These are phyloP conservation scores for Diplocarpon mali DNA, from an alignment of 2,329 filamentous ascomycete species.

Conservation along the genomic window DNA sequence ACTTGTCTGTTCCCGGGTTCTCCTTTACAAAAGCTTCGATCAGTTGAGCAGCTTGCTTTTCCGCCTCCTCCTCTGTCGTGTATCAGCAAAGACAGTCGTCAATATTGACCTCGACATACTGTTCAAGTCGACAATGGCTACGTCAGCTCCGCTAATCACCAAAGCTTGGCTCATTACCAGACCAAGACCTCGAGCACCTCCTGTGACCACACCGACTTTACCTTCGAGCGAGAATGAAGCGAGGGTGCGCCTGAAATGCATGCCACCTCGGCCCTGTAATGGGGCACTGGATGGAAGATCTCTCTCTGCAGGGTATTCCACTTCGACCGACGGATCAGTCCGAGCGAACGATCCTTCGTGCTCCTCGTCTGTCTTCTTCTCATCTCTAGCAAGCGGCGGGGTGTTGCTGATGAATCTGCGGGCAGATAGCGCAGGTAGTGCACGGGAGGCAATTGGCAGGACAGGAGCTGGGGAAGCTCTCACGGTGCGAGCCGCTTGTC, in stretches of 20 bases:
- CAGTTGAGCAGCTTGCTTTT: slow-evolving; percentile 62
- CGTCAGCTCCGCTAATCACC: slow-evolving; percentile 75
- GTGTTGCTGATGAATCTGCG: slow-evolving; percentile 19
- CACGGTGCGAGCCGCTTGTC: slow-evolving; percentile 19
- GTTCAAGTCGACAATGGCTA: slow-evolving; percentile 91
- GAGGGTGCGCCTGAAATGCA: slow-evolving; percentile 76
- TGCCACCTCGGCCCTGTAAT: slow-evolving; percentile 64
- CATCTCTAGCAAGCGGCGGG: slow-evolving; percentile 13
- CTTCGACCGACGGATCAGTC: slow-evolving; percentile 66
- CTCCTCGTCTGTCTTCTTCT: slow-evolving; percentile 18
- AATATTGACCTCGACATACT: slow-evolving; percentile 40
- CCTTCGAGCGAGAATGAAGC: slow-evolving; percentile 79
- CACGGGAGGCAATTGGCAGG: slow-evolving; percentile 9
- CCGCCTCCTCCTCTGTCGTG: slow-evolving; percentile 64
- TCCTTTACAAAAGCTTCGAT: slow-evolving; percentile 67
- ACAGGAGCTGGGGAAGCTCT: slow-evolving; percentile 16
- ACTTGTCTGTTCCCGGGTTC: slow-evolving; percentile 65
- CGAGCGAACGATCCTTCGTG: slow-evolving; percentile 47
- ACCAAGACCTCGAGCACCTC: slow-evolving; percentile 79
- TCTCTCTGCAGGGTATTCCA: slow-evolving; percentile 66
- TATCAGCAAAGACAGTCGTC: slow-evolving; percentile 27
- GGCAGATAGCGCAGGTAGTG: slow-evolving; percentile 8
- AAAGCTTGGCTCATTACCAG: slow-evolving; percentile 89
- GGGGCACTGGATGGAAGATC: slow-evolving; percentile 62
- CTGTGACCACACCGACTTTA: slow-evolving; percentile 76